Conservation (phyloP, 2,329 filamentous ascomycete genomes). For the Fusarium oligoseptatum region DNA sequence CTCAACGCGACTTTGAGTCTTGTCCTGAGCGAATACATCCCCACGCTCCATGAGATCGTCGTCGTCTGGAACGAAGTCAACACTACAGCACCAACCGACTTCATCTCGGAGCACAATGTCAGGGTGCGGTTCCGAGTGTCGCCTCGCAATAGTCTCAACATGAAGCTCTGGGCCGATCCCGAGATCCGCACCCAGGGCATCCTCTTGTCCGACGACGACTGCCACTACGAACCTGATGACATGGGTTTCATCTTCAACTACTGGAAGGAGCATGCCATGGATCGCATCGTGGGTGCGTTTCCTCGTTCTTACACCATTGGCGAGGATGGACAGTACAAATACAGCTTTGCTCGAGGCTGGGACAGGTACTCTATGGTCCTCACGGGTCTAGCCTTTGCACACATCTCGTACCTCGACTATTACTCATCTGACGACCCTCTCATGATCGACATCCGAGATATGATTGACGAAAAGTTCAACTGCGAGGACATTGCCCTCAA, state of each 20-base stretch:
- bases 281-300: constrained; percentile 52
- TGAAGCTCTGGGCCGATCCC: constrained; percentile 53
- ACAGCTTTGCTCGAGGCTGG: constrained; percentile 46
- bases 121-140: constrained; percentile 50
- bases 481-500: constrained; percentile 57
- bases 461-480: constrained; percentile 53
- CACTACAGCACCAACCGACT: constrained; percentile 44
- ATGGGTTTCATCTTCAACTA: constrained; percentile 55
- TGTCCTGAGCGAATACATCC: constrained; percentile 46
- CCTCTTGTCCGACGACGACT: constrained; percentile 55
- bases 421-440: constrained; percentile 50
- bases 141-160: constrained; percentile 51
- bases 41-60: constrained; percentile 53
- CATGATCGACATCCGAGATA: constrained; percentile 47
- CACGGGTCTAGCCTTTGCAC: constrained; percentile 53
- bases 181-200: constrained; percentile 52
- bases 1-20: constrained; percentile 48
- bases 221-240: constrained; percentile 53
- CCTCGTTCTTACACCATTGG: constrained; percentile 47
- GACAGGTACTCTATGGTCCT: constrained; percentile 52
- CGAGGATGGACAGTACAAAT: constrained; percentile 43
- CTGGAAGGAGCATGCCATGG: constrained; percentile 51
- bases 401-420: constrained; percentile 53
- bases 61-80: constrained; percentile 54
- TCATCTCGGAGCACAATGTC: constrained; percentile 44